phyloP scores from a whole-genome alignment of 352 stramenopile species.

The Globisporangium splendens region DNA sequence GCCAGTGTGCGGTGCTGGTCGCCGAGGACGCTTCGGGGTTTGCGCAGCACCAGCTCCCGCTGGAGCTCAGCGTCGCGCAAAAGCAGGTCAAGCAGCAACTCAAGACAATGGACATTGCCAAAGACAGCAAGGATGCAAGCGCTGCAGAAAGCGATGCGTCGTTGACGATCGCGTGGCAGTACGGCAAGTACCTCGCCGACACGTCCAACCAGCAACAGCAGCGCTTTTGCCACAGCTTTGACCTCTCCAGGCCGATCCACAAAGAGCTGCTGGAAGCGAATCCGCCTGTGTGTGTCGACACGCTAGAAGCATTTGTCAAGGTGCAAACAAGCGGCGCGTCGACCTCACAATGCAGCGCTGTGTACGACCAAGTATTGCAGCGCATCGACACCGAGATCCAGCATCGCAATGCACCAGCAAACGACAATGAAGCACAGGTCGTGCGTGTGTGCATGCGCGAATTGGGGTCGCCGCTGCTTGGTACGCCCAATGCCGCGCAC shows the following conservation, averaged over 20 bases:
- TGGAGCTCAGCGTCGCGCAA: slow-evolving; percentile 67
- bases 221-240: slow-evolving; percentile 74
- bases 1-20: slow-evolving; percentile 34
- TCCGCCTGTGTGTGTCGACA: slow-evolving; percentile 29
- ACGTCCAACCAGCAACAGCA: slow-evolving; percentile 4
- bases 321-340: neutral
- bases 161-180: slow-evolving; percentile 77
- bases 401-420: slow-evolving; percentile 3
- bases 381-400: slow-evolving; percentile 21
- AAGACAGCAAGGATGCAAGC: slow-evolving; percentile 1
- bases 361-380: slow-evolving; percentile 31
- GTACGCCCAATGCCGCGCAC: slow-evolving; percentile 23
- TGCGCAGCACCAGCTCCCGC: slow-evolving; percentile 34
- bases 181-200: slow-evolving; percentile 51
- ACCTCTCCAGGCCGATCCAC: slow-evolving; percentile 61
- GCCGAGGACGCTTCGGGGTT: slow-evolving; percentile 38
- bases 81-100: slow-evolving; percentile 63
- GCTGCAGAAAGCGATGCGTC: slow-evolving; percentile 9
- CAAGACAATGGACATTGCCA: slow-evolving; percentile 9
- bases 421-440: slow-evolving; percentile 19
- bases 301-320: neutral
- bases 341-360: neutral
- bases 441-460: slow-evolving; percentile 39
- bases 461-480: slow-evolving; percentile 43
- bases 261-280: slow-evolving; percentile 42